Evolutionary conservation across 108 stramenopile genomes (phyloP), one percentile per base, ranked within the genome.

Genomic region (Skeletonema marinoi): DNA sequence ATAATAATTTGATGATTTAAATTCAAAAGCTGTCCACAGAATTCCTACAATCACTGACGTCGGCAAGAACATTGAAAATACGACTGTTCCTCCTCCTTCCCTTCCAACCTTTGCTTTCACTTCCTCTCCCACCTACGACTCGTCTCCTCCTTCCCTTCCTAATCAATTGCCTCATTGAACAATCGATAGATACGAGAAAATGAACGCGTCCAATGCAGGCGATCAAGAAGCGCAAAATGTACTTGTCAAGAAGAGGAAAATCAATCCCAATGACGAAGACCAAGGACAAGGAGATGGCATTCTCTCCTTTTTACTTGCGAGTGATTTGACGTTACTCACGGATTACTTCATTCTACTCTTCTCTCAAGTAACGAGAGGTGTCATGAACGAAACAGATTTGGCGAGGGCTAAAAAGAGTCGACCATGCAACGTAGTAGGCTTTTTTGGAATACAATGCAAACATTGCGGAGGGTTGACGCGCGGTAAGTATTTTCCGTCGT

Each of bases 381-480:
- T 73, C n/a, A 66, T 75, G 71, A 58, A 19, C 32, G 42, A 65
- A 14, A 1, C 35, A 7, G 80, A 75, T 16, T 32, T 42, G n/a
- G 11, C 42, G 14, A 68, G 54, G 12, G 63, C 60, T 0, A 75
- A 71, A 2, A 39, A 68, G 32, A 44, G 17, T 3, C 58, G 39
- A 46, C n/a, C 32, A 10, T 32, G 66, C 9, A 32, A 58, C 16
- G 1, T 32, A 9, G 7, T 58, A 3, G 79, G 79, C 3, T 75
- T 71, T 31, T 41, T 39, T 0, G 78, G 78, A 0, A 32, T 78
- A 0, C n/a, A 68, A 11, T 81, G 80, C 38, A 32, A 65, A 21
- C 80, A 81, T 44, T 81, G 80, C 31, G 65, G 68, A 0, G 80
- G 80, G 21, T 9, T 46, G 14, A 51, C 67, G n/a, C 60, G 36